Conservation (phyloP, 2,329 filamentous ascomycete genomes). For the Paecilomyces niveus region DNA sequence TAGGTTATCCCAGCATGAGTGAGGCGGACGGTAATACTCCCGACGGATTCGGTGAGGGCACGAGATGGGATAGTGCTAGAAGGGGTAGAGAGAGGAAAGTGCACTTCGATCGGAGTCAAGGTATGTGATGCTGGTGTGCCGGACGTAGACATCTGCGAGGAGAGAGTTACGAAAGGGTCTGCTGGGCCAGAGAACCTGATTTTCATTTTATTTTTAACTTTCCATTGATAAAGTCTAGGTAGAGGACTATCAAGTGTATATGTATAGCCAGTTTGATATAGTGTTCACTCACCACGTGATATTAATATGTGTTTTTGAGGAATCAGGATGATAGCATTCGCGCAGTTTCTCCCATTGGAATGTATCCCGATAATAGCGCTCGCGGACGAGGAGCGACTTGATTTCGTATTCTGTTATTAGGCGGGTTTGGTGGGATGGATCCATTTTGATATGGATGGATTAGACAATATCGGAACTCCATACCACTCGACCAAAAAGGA, state of each 20-base stretch:
- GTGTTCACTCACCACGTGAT: conserved; percentile 6
- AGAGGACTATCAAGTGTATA: neutral
- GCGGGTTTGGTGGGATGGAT: neutral
- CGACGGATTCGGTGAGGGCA: neutral
- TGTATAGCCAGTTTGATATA: neutral
- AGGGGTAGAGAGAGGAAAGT: neutral
- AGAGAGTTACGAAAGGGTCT: neutral
- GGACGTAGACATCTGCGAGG: conserved; percentile 1
- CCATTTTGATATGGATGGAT: neutral
- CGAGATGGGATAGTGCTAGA: neutral
- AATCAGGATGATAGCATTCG: conserved; percentile 7
- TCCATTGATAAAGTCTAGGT: neutral
- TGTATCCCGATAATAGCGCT: conserved; percentile 11
- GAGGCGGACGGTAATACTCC: neutral
- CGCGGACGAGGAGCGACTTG: conserved; percentile 2
- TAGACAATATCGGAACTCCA: too few relatives aligned
- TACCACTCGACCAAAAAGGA: too few relatives aligned
- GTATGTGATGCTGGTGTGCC: neutral
- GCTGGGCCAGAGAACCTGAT: neutral
- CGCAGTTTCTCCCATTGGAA: conserved; percentile 10
- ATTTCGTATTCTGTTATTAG: neutral
- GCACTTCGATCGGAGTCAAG: neutral
- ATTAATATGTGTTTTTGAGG: conserved; percentile 5
- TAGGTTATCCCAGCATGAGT: conserved; percentile 1
- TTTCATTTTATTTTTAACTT: neutral